Evolutionary conservation across 306 rosid species (phyloP).

Genomic region (Inga leiocalycina): DNA sequence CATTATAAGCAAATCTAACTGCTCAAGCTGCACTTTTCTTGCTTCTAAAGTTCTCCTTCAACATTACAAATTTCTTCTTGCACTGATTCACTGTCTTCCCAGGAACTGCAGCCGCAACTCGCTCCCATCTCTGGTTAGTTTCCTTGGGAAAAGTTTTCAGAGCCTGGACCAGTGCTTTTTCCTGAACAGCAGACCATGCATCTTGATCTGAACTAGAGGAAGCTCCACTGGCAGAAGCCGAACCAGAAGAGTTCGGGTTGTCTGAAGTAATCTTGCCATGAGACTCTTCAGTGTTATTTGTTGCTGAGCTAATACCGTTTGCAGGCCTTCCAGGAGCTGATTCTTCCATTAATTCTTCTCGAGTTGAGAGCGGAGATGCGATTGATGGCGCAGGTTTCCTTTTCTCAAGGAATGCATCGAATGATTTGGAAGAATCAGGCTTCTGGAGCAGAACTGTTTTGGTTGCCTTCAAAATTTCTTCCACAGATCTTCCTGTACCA

Average conservation of each 20-base stretch:
- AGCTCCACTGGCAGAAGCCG: constrained; percentile 51
- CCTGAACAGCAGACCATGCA: constrained; percentile 88
- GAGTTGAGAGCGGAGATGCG: constrained; percentile 89
- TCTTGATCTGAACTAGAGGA: constrained; percentile 71
- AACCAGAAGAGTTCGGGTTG: constrained; percentile 36
- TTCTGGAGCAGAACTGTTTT: constrained; percentile 94
- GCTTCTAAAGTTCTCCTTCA: constrained; percentile 94
- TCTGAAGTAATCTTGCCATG: constrained; percentile 38
- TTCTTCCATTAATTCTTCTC: constrained; percentile 73
- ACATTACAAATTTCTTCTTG: constrained; percentile 78
- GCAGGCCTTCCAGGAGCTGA: constrained; percentile 41
- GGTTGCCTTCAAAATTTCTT: constrained; percentile 95
- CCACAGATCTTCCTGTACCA: constrained; percentile 92
- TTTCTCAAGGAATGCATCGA: constrained; percentile 93
- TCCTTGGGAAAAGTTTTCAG: constrained; percentile 94
- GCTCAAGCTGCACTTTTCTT: constrained; percentile 65
- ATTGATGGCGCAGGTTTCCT: constrained; percentile 85
- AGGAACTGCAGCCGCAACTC: constrained; percentile 91
- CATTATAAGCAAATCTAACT: constrained; percentile 3
- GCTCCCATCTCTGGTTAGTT: constrained; percentile 86
- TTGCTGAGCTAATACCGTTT: constrained; percentile 38
- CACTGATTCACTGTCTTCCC: constrained; percentile 90
- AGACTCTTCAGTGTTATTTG: constrained; percentile 40
- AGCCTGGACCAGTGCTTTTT: constrained; percentile 93
- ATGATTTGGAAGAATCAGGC: constrained; percentile 91